phyloP scores from a whole-genome alignment of 2,329 filamentous ascomycete genomes.

The Scortechinia acanthostroma region DNA sequence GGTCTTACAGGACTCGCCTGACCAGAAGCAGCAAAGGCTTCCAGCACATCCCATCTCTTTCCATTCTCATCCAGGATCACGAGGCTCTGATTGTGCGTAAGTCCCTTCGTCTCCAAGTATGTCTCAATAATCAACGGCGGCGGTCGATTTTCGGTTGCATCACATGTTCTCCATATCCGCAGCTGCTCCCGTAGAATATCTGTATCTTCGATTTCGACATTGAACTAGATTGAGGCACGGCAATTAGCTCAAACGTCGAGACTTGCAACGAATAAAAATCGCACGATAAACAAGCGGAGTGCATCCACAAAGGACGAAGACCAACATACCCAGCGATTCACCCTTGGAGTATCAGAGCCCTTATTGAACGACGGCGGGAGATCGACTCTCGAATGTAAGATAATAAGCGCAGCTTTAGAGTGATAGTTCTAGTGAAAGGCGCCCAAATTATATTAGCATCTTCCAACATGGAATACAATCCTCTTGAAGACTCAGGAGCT shows the following conservation, averaged over 20 bases:
- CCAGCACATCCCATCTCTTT: conserved; percentile 58
- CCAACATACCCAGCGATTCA: conserved; percentile 55
- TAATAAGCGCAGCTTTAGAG: conserved; percentile 55
- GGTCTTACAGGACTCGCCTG: conserved; percentile 24
- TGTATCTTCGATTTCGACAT: conserved; percentile 59
- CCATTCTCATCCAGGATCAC: conserved; percentile 57
- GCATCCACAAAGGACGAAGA: background rate
- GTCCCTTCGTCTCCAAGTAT: conserved; percentile 46
- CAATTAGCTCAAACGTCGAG: too few species aligned
- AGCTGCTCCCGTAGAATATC: conserved; percentile 51
- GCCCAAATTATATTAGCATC: too few species aligned
- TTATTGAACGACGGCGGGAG: conserved; percentile 42
- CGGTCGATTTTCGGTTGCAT: conserved; percentile 45
- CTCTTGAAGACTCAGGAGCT: conserved; percentile 8
- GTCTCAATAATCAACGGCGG: conserved; percentile 58
- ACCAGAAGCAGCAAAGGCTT: conserved; percentile 41
- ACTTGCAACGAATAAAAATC: too few species aligned
- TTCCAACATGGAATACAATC: too few species aligned
- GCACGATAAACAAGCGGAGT: too few species aligned
- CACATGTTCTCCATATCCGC: conserved; percentile 48
- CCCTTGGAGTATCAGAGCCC: conserved; percentile 39
- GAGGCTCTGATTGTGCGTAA: conserved; percentile 55
- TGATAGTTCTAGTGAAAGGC: conserved; percentile 53
- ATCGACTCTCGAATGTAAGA: conserved; percentile 48
- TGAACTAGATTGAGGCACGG: too few species aligned